phyloP scores from a whole-genome alignment of 371 early-diverging fungal species.

The Syncephalastrum racemosum region DNA sequence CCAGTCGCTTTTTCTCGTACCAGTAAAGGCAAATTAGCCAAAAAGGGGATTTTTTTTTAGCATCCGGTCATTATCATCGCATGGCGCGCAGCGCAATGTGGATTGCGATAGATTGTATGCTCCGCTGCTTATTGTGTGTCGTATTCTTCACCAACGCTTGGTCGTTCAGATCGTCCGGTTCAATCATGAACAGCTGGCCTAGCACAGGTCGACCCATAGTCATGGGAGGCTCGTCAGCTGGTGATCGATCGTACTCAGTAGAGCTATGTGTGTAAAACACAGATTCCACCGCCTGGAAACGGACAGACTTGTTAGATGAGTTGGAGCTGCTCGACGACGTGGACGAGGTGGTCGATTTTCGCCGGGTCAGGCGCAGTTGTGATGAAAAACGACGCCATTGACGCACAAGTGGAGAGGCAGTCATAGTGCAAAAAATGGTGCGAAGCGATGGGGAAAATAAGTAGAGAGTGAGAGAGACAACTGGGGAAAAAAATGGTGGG shows the following conservation, averaged over 20 bases:
- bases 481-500: neutral
- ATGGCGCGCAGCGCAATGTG: constrained; percentile 26
- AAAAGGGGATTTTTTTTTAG: constrained; percentile 6
- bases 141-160: constrained; percentile 18
- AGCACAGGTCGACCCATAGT: constrained; percentile 7
- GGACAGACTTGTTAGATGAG: constrained; percentile 29
- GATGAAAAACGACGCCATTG: constrained; percentile 17
- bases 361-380: constrained; percentile 10
- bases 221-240: constrained; percentile 19
- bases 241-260: constrained; percentile 38
- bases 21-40: constrained; percentile 9
- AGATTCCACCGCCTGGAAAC: constrained; percentile 34
- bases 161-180: constrained; percentile 17
- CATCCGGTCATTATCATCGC: constrained; percentile 10
- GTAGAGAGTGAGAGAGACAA: constrained; percentile 3
- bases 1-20: constrained; percentile 8
- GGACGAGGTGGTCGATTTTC: constrained; percentile 20
- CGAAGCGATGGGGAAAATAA: neutral
- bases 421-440: neutral
- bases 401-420: constrained; percentile 8
- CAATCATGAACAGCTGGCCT: constrained; percentile 17
- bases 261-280: constrained; percentile 45
- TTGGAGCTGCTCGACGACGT: constrained; percentile 16
- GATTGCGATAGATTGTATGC: constrained; percentile 17
- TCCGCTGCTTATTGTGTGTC: constrained; percentile 22